A percentile compares a stretch with the other conserved stretches of the same genome.
phyloP scores from a whole-genome alignment of 2,329 filamentous ascomycete species.

The Microdochium nivale region DNA sequence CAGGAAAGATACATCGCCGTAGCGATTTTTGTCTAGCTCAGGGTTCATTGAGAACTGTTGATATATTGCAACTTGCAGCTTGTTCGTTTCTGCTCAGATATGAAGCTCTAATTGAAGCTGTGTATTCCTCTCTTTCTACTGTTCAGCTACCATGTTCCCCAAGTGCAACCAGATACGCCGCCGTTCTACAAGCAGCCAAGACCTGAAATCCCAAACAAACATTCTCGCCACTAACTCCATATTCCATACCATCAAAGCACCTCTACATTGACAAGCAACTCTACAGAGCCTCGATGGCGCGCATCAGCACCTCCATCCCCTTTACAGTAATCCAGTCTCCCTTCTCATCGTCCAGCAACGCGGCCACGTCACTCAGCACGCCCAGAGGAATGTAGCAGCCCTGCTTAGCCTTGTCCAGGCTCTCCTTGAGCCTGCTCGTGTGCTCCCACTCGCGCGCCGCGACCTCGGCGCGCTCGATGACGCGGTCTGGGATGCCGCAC shows the following conservation, averaged over 20 bases:
- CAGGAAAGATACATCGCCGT: too few species aligned
- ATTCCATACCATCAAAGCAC: not conserved
- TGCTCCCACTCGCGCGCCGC: conserved; percentile 93
- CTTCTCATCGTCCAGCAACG: conserved; percentile 53
- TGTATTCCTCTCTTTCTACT: not conserved
- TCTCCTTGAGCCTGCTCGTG: conserved; percentile 82
- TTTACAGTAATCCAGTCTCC: conserved; percentile 37
- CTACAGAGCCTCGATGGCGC: conserved; percentile 46
- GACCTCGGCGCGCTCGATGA: conserved; percentile 80
- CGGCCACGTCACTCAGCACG: conserved; percentile 78
- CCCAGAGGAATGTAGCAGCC: conserved; percentile 79
- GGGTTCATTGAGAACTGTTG: too few species aligned
- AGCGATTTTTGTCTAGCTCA: too few species aligned
- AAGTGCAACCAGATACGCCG: not conserved
- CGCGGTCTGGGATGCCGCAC: conserved; percentile 80
- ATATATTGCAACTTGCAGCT: too few species aligned
- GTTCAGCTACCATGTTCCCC: not conserved
- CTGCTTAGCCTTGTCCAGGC: conserved; percentile 69
- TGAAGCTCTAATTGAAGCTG: not conserved
- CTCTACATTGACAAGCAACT: not conserved
- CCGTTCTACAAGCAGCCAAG: not conserved
- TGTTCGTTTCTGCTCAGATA: not conserved
- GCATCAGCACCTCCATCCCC: conserved; percentile 50
- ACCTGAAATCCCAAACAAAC: not conserved
- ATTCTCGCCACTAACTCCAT: not conserved